Conservation (phyloP, 257 asterid genomes). For the Petrea volubilis region DNA sequence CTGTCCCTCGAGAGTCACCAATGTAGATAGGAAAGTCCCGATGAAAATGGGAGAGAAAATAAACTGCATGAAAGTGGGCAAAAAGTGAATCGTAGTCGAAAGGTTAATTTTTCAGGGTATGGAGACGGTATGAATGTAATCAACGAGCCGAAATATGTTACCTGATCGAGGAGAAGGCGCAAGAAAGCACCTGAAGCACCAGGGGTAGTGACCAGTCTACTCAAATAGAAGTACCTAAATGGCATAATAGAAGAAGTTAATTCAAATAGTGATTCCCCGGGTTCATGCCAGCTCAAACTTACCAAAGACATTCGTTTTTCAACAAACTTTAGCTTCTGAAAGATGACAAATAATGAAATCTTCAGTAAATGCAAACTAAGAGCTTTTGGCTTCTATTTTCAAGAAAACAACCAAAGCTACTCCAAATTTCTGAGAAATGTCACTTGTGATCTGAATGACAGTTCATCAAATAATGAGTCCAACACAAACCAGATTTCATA, state of each 20-base stretch:
- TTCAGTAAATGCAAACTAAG: too few relatives aligned
- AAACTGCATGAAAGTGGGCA: constrained; percentile 47
- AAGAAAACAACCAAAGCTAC: too few relatives aligned
- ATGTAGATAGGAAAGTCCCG: constrained; percentile 59
- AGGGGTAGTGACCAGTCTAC: constrained; percentile 62
- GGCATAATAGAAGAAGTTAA: constrained; percentile 9
- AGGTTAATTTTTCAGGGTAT: constrained; percentile 1
- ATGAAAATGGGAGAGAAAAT: constrained; percentile 75
- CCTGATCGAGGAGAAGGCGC: constrained; percentile 90
- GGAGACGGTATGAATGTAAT: not conserved
- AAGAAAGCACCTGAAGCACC: constrained; percentile 71
- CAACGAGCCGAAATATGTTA: constrained; percentile 24
- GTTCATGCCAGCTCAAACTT: too few relatives aligned
- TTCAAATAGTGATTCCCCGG: too few relatives aligned
- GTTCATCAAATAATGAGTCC: too few relatives aligned
- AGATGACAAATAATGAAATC: not conserved
- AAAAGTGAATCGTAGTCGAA: constrained; percentile 5
- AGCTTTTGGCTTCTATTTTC: too few relatives aligned
- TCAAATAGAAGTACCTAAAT: constrained; percentile 74
- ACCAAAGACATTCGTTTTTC: too few relatives aligned
- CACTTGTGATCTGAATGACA: too few relatives aligned
- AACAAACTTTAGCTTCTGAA: too few relatives aligned
- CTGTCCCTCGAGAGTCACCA: constrained; percentile 73
- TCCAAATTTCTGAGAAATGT: too few relatives aligned
- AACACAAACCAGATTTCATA: too few relatives aligned